These are phyloP conservation scores for Epichloe baconii DNA, from an alignment of 2,329 filamentous ascomycete species.

Conservation along the genomic window DNA sequence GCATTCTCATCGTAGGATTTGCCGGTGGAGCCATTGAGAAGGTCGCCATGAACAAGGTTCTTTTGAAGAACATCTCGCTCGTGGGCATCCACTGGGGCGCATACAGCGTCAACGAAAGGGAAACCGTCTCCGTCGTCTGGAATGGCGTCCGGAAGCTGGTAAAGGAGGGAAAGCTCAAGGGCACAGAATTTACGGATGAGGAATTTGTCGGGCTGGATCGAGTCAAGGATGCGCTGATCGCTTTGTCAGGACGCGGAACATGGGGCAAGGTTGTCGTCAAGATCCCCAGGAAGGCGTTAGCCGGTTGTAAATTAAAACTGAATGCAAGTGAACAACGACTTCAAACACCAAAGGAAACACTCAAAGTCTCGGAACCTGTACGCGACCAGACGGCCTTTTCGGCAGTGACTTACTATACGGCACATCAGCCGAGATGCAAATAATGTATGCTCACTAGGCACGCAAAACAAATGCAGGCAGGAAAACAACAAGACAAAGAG, in stretches of 20 bases:
- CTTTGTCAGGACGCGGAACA: constrained; percentile 66
- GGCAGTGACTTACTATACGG: too few species aligned
- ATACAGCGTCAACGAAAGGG: constrained; percentile 61
- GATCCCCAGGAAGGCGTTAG: constrained; percentile 52
- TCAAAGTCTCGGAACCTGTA: too few species aligned
- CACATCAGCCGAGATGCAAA: too few species aligned
- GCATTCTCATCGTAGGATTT: constrained; percentile 80
- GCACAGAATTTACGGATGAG: constrained; percentile 71
- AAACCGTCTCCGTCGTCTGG: constrained; percentile 64
- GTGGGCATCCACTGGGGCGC: constrained; percentile 88
- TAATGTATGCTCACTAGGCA: too few species aligned
- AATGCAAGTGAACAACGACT: neutral
- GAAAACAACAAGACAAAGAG: too few species aligned
- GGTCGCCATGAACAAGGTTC: constrained; percentile 79
- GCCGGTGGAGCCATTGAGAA: constrained; percentile 68
- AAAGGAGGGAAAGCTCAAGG: constrained; percentile 61
- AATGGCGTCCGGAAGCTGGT: constrained; percentile 69
- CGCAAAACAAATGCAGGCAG: too few species aligned
- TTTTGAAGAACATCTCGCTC: constrained; percentile 85
- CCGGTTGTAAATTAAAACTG: constrained; percentile 30
- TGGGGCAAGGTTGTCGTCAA: constrained; percentile 96
- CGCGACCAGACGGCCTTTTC: too few species aligned
- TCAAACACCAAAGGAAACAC: too few species aligned
- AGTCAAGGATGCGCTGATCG: constrained; percentile 62
- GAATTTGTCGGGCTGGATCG: constrained; percentile 73